Evolutionary conservation across 2,329 filamentous ascomycete genomes (phyloP).

Genomic region (Lizonia empirigonia): DNA sequence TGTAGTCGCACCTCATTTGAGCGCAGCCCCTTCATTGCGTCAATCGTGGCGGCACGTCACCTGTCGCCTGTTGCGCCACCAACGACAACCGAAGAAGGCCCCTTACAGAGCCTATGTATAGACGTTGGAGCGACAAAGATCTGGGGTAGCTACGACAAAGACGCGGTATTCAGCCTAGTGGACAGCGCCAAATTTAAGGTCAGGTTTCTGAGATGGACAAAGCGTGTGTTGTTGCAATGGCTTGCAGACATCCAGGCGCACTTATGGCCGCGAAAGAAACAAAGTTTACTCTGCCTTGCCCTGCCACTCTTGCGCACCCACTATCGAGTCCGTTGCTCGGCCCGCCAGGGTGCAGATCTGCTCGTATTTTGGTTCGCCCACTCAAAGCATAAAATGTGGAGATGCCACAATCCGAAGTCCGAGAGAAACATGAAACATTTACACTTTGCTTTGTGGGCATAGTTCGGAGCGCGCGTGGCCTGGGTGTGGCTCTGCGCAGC

Average conservation of each 20-base stretch:
- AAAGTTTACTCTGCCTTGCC: conserved; percentile 1
- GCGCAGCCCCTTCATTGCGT: background rate
- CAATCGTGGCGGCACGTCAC: conserved; percentile 8
- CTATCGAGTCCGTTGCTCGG: conserved; percentile 5
- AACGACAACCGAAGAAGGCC: conserved; percentile 5
- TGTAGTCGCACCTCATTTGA: conserved; percentile 4
- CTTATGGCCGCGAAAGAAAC: background rate
- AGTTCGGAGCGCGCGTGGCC: background rate
- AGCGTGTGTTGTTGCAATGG: background rate
- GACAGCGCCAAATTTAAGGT: no score
- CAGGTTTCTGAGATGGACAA: no score
- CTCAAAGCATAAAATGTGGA: no score
- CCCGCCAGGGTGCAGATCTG: no score
- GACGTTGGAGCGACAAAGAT: background rate
- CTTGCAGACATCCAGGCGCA: background rate
- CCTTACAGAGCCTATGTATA: conserved; percentile 12
- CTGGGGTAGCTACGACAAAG: conserved; percentile 4
- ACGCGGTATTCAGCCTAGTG: background rate
- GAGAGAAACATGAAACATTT: conserved; percentile 8
- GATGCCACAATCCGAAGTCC: no score
- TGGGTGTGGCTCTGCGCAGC: background rate
- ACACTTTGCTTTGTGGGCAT: background rate
- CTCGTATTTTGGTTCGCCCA: no score
- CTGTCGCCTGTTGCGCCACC: conserved; percentile 9
- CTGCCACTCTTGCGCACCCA: background rate